Base-by-base conservation (phyloP, 2,329 filamentous ascomycete species). In the Clarireedia hainanense region DNA sequence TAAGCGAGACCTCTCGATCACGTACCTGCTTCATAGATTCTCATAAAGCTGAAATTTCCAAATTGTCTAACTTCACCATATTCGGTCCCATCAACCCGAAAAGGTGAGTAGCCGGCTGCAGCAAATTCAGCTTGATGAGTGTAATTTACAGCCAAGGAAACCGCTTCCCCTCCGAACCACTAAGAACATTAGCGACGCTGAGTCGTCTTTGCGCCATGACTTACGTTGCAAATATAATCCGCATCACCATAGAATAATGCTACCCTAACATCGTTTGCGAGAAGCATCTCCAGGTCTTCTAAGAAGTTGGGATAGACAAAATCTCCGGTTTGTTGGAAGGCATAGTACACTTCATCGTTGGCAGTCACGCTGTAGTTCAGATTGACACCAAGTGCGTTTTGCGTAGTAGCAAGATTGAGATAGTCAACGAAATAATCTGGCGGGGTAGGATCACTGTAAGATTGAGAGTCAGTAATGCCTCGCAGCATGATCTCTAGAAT, bases 301-400 rank as follows among this genome's bases (percentile, higher is more conserved):
- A 75, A 70, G 69, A 84, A 80, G 61, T 80, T 81, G 7, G 79
- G 79, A 66, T 82, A 85, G 46, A 83, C 76, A 59, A 80, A 81
- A 67, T 88, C 85, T 37, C 77, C 77, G 1, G 74, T 79, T 37
- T 68, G 62, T 7, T 68, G 63, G 60, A 81, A 81, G 5, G 72
- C 75, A 2, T 61, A 62, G 46, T 64, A 73, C 9, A 84, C 74
- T 9, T 69, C 68, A 27, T 62, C 58, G 55, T 71, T 74, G 12
- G 60, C 52, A 12, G 43, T 24, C 4, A 23, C 26, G 5, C 7
- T 43, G n/a, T 54, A 54, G 40, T 57, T 57, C 4, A 57, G 50
- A 4, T 59, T 47, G 10, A 59, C 59, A 9, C 59, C 59, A 2
- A 60, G 14, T 15, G 59, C 54, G 34, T 47, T 20, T 17, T 53